A percentile compares a stretch with the other conserved stretches of the same genome.
Conservation (phyloP, 768 basidiomycete genomes). For the Boletus sp. region DNA sequence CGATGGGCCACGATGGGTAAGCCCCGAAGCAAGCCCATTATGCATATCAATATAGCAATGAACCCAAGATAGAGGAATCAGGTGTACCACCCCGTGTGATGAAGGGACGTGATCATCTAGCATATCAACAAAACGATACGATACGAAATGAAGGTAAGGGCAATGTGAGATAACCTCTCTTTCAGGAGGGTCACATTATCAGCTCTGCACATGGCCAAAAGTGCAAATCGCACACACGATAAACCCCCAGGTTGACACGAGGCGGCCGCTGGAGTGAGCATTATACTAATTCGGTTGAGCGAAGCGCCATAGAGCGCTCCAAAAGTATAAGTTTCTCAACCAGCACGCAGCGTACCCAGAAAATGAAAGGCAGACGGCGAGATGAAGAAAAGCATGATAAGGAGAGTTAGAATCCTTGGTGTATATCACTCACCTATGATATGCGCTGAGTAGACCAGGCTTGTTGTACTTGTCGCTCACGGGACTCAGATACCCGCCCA, state of each 20-base stretch:
- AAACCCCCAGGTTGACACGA: slow-evolving; percentile 10
- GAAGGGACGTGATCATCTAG: slow-evolving; percentile 4
- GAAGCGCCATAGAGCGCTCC: neutral
- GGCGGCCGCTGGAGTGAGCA: slow-evolving; percentile 17
- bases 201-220: slow-evolving; percentile 3
- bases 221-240: neutral
- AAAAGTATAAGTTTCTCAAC: slow-evolving; percentile 5
- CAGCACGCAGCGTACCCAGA: neutral
- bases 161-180: slow-evolving; percentile 13
- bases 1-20: slow-evolving; percentile 7
- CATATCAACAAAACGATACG: slow-evolving; percentile 9
- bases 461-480: slow-evolving; percentile 98
- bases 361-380: neutral
- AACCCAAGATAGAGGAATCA: slow-evolving; percentile 15
- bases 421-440: slow-evolving; percentile 70
- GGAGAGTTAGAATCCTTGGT: neutral
- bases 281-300: slow-evolving; percentile 7
- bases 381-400: neutral
- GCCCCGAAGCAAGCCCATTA: slow-evolving; percentile 8
- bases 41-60: slow-evolving; percentile 10
- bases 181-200: slow-evolving; percentile 1
- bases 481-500: slow-evolving; percentile 95
- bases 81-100: slow-evolving; percentile 7
- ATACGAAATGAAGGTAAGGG: slow-evolving; percentile 7
- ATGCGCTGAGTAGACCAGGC: slow-evolving; percentile 83